Conservation (phyloP, 2,329 filamentous ascomycete species). For the Penicillium sp. region DNA sequence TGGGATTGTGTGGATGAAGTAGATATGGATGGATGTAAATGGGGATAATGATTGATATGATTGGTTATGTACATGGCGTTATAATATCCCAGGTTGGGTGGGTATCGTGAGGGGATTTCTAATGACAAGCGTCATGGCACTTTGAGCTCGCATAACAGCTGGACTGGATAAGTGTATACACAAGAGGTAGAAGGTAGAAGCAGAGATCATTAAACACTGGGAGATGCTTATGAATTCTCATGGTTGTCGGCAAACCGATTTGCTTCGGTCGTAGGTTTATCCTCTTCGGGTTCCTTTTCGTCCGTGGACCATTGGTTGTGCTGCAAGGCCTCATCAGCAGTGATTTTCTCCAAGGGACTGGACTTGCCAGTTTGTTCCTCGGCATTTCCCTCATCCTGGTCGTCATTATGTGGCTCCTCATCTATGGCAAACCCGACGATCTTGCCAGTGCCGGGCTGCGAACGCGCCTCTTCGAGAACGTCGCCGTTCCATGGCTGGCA, state of each 20-base stretch:
- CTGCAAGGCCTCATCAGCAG: conserved; percentile 42
- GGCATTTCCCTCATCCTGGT: conserved; percentile 19
- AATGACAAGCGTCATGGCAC: conserved; percentile 6
- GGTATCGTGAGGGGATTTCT: conserved; percentile 25
- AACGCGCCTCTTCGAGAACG: conserved; percentile 63
- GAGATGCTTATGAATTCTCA: conserved; percentile 6
- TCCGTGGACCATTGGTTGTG: conserved; percentile 47
- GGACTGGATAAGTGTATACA: conserved; percentile 17
- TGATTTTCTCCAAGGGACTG: conserved; percentile 37
- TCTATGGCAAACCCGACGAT: conserved; percentile 51
- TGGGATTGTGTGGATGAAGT: conserved; percentile 24
- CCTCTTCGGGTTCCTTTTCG: conserved; percentile 38
- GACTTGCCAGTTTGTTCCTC: conserved; percentile 21
- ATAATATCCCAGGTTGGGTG: conserved; percentile 13
- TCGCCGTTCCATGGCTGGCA: conserved; percentile 93
- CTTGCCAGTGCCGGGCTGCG: conserved; percentile 45
- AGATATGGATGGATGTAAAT: background rate
- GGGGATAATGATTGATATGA: background rate
- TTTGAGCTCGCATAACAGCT: background rate
- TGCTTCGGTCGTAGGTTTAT: conserved; percentile 8
- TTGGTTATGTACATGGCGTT: conserved; percentile 21
- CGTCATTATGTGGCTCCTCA: conserved; percentile 28
- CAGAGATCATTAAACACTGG: background rate
- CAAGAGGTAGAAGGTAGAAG: background rate
- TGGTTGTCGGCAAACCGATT: conserved; percentile 12